phyloP scores from a whole-genome alignment of 2,329 filamentous ascomycete genomes.

The Pestalotiopsis sp. region DNA sequence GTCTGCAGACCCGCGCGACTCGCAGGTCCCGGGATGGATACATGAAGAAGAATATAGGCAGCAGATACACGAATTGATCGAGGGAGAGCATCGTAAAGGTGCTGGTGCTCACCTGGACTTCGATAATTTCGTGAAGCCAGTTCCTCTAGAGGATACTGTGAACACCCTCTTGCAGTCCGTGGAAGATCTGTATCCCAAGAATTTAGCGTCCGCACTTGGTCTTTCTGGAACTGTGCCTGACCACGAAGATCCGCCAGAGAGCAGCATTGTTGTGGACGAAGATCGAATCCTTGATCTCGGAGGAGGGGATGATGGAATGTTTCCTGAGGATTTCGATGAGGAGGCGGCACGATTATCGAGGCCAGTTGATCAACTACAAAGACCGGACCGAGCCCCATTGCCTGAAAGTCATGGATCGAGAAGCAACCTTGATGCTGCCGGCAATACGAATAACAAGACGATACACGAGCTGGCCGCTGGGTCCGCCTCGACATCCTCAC shows the following conservation, averaged over 20 bases:
- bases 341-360: conserved; percentile 28
- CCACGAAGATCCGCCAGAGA: conserved; percentile 32
- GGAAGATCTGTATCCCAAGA: conserved; percentile 79
- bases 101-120: conserved; percentile 53
- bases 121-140: conserved; percentile 61
- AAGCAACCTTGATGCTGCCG: conserved; percentile 12
- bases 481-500: background rate
- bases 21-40: conserved; percentile 80
- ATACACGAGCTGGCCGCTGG: background rate
- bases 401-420: background rate
- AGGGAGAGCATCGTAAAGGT: conserved; percentile 58
- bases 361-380: background rate
- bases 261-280: conserved; percentile 66
- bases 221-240: conserved; percentile 30
- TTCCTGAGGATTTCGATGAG: conserved; percentile 54
- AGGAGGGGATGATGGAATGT: conserved; percentile 48
- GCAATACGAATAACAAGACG: background rate
- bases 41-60: conserved; percentile 82
- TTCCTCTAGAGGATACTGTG: conserved; percentile 57
- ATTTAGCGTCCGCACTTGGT: conserved; percentile 51
- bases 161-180: conserved; percentile 81
- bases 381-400: background rate
- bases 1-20: conserved; percentile 77
- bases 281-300: conserved; percentile 47
- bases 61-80: conserved; percentile 62